phyloP scores from a whole-genome alignment of 139 green algal species.

The Coccomyxa sp. region DNA sequence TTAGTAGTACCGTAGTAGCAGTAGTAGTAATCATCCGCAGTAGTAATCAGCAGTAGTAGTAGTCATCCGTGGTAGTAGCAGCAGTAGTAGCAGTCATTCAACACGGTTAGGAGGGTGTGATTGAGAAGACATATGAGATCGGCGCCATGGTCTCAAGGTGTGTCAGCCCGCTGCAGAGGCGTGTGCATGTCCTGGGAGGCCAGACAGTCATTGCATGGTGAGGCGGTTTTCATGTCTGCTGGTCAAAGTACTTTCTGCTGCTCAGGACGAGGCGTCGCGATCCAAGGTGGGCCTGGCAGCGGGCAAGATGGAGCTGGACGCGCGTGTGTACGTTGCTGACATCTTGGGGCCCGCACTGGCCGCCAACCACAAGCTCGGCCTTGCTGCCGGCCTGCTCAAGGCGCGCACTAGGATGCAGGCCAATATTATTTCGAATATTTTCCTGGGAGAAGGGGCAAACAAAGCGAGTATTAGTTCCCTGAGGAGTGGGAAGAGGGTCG shows the following conservation, averaged over 20 bases:
- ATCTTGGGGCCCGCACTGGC: conserved; percentile 14
- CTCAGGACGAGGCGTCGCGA: not conserved
- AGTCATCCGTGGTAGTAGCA: no score
- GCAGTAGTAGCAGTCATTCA: no score
- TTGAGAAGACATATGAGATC: no score
- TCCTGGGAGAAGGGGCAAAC: not conserved
- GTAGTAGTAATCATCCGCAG: no score
- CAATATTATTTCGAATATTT: no score
- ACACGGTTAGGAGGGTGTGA: no score
- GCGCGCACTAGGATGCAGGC: conserved; percentile 2
- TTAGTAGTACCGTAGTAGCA: no score
- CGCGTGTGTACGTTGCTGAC: conserved; percentile 5
- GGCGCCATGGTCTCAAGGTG: no score
- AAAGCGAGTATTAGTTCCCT: not conserved
- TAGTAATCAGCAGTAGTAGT: no score
- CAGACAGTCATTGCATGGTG: not conserved
- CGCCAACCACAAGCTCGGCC: conserved; percentile 43
- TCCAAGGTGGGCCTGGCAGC: conserved; percentile 20
- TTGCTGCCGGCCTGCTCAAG: conserved; percentile 50
- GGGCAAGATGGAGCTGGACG: conserved; percentile 45
- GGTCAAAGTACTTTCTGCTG: not conserved
- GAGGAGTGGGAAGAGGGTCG: not conserved
- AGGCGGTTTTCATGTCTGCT: not conserved
- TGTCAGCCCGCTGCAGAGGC: no score
- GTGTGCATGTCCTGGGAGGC: no score